A percentile compares a stretch with the other conserved stretches of the same genome.
Conservation (phyloP, 1,139 yeast genomes). For the Blastobotrys elegans region DNA sequence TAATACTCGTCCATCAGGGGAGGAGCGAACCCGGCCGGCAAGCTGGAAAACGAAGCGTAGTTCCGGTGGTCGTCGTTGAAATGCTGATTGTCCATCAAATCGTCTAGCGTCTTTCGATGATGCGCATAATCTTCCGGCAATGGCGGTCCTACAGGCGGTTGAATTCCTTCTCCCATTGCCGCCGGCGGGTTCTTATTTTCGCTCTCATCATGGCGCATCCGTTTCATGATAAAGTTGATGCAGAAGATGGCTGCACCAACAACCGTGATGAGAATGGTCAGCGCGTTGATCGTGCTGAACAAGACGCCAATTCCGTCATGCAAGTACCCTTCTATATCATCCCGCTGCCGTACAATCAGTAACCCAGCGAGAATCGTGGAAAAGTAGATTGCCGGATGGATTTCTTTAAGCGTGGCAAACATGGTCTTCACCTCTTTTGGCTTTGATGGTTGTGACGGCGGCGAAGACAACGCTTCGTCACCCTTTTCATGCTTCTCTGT, state of each 20-base stretch:
- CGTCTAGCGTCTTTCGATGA: conserved; percentile 8
- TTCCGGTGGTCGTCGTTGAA: conserved; percentile 6
- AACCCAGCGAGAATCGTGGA: conserved; percentile 23
- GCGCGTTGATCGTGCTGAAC: conserved; percentile 20
- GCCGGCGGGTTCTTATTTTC: not conserved
- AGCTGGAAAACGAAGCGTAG: not conserved
- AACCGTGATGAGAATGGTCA: conserved; percentile 13
- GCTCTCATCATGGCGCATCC: not conserved
- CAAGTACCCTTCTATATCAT: conserved; percentile 21
- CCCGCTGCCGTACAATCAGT: conserved; percentile 23
- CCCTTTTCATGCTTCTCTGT: conserved; percentile 3
- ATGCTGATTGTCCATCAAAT: conserved; percentile 9
- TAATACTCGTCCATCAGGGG: conserved; percentile 6
- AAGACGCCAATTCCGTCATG: conserved; percentile 20
- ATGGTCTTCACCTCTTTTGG: conserved; percentile 2
- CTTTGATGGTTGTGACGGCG: too few relatives aligned
- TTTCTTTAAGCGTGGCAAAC: conserved; percentile 6
- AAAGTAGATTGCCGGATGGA: conserved; percentile 25
- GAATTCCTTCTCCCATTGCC: not conserved
- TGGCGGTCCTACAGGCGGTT: not conserved
- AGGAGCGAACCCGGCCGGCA: not conserved
- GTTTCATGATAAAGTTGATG: conserved; percentile 4
- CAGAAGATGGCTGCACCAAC: conserved; percentile 11
- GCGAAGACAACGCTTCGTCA: not conserved
- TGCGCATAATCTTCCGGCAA: not conserved